Percentiles rank a stretch among this genome's conserved stretches.
These are phyloP conservation scores for Colletotrichum musae DNA, from an alignment of 2,329 filamentous ascomycete species.

Conservation along the genomic window DNA sequence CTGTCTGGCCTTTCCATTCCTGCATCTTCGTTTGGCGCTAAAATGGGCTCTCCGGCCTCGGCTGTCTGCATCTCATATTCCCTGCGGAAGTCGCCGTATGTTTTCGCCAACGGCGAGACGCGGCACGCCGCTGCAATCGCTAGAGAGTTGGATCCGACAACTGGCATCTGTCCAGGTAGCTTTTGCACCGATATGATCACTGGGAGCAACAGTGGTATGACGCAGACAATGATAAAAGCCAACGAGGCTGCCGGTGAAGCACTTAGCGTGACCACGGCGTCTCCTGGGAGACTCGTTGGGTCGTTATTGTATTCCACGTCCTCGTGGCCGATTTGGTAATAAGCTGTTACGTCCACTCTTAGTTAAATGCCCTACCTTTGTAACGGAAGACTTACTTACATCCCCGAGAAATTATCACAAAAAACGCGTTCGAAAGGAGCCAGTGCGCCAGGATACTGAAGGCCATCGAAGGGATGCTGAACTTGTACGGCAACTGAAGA, in stretches of 20 bases:
- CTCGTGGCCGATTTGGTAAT: neutral
- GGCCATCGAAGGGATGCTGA: neutral
- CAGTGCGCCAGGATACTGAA: neutral
- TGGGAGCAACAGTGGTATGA: neutral
- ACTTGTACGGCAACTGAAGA: neutral
- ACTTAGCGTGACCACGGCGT: neutral
- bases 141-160: conserved; percentile 1
- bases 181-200: neutral
- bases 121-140: conserved; percentile 4
- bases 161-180: neutral
- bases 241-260: neutral
- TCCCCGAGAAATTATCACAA: neutral
- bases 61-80: neutral
- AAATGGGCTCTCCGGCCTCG: neutral
- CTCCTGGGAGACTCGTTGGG: neutral
- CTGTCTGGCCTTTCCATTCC: neutral
- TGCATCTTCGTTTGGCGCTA: neutral
- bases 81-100: neutral
- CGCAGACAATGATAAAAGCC: neutral
- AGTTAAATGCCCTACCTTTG: too few relatives aligned
- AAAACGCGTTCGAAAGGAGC: conserved; percentile 2
- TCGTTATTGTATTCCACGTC: neutral
- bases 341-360: too few relatives aligned
- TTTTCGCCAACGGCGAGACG: neutral
- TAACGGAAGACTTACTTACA: neutral